Base-by-base conservation (phyloP, 208 protist genomes). In the Angomonas deanei region DNA sequence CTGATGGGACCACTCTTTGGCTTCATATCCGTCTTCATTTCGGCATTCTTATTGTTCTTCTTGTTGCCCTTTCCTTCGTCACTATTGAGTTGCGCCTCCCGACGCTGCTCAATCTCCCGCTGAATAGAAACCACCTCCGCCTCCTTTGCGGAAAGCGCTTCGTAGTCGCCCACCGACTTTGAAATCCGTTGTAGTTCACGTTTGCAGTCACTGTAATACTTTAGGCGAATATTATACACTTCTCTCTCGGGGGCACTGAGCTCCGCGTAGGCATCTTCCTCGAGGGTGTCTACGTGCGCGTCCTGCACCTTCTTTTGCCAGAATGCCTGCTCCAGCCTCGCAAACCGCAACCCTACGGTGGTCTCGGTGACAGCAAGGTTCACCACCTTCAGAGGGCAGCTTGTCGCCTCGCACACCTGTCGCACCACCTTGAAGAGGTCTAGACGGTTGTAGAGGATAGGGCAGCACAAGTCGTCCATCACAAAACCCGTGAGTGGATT, bases 181-280 rank as follows among this genome's bases (percentile, higher is more conserved):
- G 30, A 27, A 26, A 47, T 4, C 0, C 55, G 69, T 10, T 73
- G 64, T 46, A 93, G 56, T 26, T 81, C 78, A 32, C 75, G 70
- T 32, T 83, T 82, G 64, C 85, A 92, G 61, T 92, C 81, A 52
- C 91, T 94, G 61, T 80, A 86, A 52, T 89, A 74, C 68, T 92
- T 80, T 15, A 95, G 75, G 8, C 74, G 76, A 5, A 49, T 42
- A 64, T 94, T 93, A 76, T 94, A 93, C 8, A 66, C 63, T 13
- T 87, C 76, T 0, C 81, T 85, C 17, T 80, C 80, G 27, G 59
- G 70, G 17, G 57, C 64, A 27, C 23, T 48, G 5, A 94, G 56
- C 26, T 61, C 55, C 59, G 91, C 92, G 70, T 89, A 97, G 13
- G 70, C 82, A 6, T 70, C 81, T 63, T 97, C 92, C 4, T 65